These are phyloP conservation scores for Singerocomus rubriflavus DNA, from an alignment of 1,284 basidiomycete genomes.

Conservation along the genomic window DNA sequence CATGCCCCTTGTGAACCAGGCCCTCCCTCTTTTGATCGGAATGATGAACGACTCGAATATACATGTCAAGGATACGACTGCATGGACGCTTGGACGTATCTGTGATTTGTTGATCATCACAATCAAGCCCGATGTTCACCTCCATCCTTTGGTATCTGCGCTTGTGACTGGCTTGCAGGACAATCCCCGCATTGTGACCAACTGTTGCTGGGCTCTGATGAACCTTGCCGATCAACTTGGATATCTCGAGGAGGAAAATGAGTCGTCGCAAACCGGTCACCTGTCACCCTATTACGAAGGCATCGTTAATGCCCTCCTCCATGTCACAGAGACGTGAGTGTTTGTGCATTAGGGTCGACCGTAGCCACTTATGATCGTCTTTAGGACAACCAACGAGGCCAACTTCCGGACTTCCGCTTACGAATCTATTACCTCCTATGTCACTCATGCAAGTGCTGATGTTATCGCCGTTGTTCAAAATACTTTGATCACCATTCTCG, in stretches of 20 bases:
- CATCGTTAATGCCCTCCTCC: conserved; percentile 77
- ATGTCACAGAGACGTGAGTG: conserved; percentile 80
- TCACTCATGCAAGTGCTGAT: conserved; percentile 81
- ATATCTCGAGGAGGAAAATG: conserved; percentile 58
- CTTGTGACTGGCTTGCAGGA: conserved; percentile 83
- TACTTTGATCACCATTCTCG: conserved; percentile 78
- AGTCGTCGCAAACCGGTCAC: conserved; percentile 48
- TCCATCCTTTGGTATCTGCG: conserved; percentile 81
- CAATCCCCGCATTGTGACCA: conserved; percentile 84
- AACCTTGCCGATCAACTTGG: conserved; percentile 88
- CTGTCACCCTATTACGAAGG: conserved; percentile 90
- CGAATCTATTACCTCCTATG: conserved; percentile 88
- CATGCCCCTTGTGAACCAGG: conserved; percentile 90
- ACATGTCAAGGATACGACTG: conserved; percentile 95
- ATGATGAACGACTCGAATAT: conserved; percentile 90
- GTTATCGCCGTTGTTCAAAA: conserved; percentile 81
- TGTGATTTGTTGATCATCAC: conserved; percentile 86
- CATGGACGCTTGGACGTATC: conserved; percentile 97
- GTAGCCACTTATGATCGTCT: conserved; percentile 15
- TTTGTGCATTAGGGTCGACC: conserved; percentile 1
- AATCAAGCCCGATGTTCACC: conserved; percentile 89
- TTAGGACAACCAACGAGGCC: conserved; percentile 80
- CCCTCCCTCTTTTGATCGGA: conserved; percentile 89
- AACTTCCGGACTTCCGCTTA: conserved; percentile 96
- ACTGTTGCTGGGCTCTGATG: conserved; percentile 97